Conservation (phyloP, 495 filamentous ascomycete genomes). For the Aspergillus saccharolyticus region DNA sequence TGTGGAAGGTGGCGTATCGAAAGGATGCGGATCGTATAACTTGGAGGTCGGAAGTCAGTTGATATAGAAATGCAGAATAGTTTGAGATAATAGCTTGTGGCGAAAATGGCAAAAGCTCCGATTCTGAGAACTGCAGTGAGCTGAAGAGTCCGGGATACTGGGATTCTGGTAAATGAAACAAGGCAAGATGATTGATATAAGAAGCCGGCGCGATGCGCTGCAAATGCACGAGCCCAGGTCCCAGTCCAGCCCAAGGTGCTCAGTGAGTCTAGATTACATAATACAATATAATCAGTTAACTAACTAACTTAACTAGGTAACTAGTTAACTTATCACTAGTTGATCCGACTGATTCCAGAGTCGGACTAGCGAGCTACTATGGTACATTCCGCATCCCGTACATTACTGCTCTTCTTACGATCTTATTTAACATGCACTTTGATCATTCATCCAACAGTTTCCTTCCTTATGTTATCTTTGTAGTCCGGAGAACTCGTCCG, state of each 20-base stretch:
- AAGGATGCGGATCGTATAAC: no score
- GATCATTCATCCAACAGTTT: background rate
- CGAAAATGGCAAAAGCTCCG: background rate
- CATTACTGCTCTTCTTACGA: background rate
- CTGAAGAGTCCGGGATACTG: background rate
- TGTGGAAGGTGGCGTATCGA: background rate
- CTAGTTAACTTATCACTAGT: no score
- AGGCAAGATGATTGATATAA: slow-evolving; percentile 9
- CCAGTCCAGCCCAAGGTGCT: slow-evolving; percentile 21
- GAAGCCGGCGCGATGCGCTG: slow-evolving; percentile 28
- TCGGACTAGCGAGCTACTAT: background rate
- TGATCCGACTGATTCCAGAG: background rate
- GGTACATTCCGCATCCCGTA: background rate
- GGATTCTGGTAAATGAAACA: background rate
- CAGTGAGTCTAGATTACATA: background rate
- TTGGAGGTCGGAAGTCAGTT: background rate
- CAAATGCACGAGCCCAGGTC: slow-evolving; percentile 20
- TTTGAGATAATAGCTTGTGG: background rate
- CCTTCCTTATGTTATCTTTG: background rate
- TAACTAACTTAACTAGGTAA: no score
- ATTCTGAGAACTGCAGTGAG: background rate
- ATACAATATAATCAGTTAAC: no score
- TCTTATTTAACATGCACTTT: background rate
- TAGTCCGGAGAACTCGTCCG: background rate
- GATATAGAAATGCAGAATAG: background rate